Evolutionary conservation across 371 early-diverging fungal genomes (phyloP).

Genomic region (Mortierella sp.): DNA sequence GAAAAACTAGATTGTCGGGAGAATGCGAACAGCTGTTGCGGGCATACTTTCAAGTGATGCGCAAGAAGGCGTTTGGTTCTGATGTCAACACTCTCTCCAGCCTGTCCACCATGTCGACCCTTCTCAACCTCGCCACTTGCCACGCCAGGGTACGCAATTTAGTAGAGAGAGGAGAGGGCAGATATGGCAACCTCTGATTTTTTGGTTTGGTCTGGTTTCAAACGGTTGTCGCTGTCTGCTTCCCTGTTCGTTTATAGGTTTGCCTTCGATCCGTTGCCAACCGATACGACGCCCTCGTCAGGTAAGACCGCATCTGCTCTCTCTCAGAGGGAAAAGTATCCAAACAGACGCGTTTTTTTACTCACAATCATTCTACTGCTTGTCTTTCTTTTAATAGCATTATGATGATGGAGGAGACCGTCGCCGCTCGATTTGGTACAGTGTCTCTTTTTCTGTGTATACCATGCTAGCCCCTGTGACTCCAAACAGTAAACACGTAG

Average conservation of each 20-base stretch:
- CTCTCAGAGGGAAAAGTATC: no score
- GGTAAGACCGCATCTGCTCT: slow-evolving; percentile 13
- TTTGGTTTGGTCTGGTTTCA: neutral
- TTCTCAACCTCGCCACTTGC: slow-evolving; percentile 33
- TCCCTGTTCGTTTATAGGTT: slow-evolving; percentile 11
- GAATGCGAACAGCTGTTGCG: slow-evolving; percentile 30
- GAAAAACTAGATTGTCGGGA: slow-evolving; percentile 10
- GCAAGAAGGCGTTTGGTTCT: slow-evolving; percentile 21
- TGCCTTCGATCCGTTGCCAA: slow-evolving; percentile 29
- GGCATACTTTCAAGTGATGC: slow-evolving; percentile 42
- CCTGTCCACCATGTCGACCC: slow-evolving; percentile 33
- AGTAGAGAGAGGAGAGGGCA: neutral
- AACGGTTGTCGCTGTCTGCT: neutral
- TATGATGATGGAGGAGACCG: slow-evolving; percentile 51
- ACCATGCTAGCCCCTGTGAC: no score
- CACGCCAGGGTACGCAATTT: slow-evolving; percentile 37
- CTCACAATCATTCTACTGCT: neutral
- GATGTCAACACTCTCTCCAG: slow-evolving; percentile 27
- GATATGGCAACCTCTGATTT: no score
- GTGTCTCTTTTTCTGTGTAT: no score
- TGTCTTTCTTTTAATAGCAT: slow-evolving; percentile 24
- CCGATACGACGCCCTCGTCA: slow-evolving; percentile 42
- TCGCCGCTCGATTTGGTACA: slow-evolving; percentile 44
- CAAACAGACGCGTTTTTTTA: no score
- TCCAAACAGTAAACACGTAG: no score